These are phyloP conservation scores for Silybum marianum DNA, from an alignment of 129 eudicot genomes.

Conservation along the genomic window DNA sequence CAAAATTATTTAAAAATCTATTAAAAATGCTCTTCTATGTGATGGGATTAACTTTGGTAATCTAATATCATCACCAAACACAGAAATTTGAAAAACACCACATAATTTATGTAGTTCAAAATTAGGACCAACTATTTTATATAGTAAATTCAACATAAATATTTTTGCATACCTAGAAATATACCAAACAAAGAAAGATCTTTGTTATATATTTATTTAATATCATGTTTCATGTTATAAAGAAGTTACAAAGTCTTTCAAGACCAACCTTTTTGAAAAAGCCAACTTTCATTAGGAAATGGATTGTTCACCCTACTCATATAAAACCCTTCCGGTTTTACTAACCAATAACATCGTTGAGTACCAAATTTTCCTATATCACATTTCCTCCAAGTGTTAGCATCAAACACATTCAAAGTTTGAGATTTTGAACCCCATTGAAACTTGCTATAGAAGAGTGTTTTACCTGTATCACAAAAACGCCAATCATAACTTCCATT, in stretches of 20 bases:
- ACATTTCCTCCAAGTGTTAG: neutral
- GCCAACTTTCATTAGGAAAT: conserved; percentile 22
- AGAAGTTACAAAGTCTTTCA: conserved; percentile 2
- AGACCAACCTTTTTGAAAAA: conserved; percentile 15
- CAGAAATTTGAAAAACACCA: no score
- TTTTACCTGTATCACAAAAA: neutral
- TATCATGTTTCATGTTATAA: neutral
- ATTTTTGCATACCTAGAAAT: no score
- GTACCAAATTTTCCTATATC: neutral
- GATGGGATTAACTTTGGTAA: no score
- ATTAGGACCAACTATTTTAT: no score
- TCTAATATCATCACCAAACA: no score
- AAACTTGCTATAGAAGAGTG: neutral
- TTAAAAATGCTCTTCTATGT: no score
- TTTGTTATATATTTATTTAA: neutral
- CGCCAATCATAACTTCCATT: neutral
- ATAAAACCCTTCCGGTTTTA: conserved; percentile 24
- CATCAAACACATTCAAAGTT: neutral
- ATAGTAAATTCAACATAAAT: no score
- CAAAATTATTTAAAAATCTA: no score
- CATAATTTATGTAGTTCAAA: no score
- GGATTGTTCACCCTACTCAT: neutral
- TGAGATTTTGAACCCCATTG: neutral
- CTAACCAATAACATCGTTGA: conserved; percentile 30
- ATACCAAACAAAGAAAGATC: no score